Evolutionary conservation across 225 moss, liverwort and hornwort species (phyloP).

Genomic region (Asterella californica): DNA sequence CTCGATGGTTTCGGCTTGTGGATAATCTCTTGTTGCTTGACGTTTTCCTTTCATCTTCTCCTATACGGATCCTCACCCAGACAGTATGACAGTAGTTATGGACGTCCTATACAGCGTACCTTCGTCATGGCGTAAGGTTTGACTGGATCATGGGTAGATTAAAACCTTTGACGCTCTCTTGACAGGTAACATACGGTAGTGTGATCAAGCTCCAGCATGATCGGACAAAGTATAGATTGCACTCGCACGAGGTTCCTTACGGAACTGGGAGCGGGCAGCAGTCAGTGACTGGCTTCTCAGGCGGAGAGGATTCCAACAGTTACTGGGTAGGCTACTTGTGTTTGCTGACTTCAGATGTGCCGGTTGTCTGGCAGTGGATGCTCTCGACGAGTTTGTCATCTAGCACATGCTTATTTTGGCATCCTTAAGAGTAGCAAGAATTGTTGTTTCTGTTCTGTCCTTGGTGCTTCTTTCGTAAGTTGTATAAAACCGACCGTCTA

Average conservation of each 20-base stretch:
- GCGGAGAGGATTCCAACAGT: conserved; percentile 92
- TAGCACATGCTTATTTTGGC: too few species aligned
- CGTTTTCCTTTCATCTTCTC: neutral
- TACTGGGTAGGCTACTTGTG: conserved; percentile 67
- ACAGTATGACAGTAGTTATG: too few species aligned
- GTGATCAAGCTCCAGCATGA: conserved; percentile 94
- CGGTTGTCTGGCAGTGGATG: neutral
- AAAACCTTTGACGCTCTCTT: neutral
- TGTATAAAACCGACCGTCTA: neutral
- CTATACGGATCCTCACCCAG: too few species aligned
- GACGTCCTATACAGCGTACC: too few species aligned
- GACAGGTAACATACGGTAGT: conserved; percentile 89
- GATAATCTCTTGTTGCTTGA: neutral
- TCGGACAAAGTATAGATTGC: conserved; percentile 80
- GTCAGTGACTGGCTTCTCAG: conserved; percentile 93
- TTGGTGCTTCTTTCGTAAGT: neutral
- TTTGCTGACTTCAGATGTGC: neutral
- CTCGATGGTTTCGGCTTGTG: neutral
- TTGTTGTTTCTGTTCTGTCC: neutral
- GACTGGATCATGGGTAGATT: neutral
- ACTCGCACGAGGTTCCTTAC: conserved; percentile 97
- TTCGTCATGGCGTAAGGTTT: neutral
- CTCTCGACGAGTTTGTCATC: neutral
- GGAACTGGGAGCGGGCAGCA: conserved; percentile 99
- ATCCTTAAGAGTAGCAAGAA: too few species aligned